Percentiles rank a stretch among this genome's conserved stretches.
Conservation (phyloP, 805 yeast genomes). For the Wickerhamomyces ciferrii region DNA sequence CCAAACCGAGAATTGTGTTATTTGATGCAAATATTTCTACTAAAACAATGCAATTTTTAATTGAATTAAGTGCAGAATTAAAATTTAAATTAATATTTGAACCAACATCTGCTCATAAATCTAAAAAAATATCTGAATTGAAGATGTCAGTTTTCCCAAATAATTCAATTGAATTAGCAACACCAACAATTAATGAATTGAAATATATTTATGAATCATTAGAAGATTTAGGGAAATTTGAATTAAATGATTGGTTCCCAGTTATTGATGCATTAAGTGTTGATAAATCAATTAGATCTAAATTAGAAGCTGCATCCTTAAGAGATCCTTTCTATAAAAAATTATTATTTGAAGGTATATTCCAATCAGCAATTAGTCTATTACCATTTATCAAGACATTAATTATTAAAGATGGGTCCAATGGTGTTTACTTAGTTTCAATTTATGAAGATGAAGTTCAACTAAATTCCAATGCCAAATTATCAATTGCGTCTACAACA, state of each 20-base stretch:
- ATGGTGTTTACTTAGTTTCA: slow-evolving; percentile 51
- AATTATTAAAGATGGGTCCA: slow-evolving; percentile 59
- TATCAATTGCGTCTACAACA: slow-evolving; percentile 5
- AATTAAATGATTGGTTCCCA: slow-evolving; percentile 69
- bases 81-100: slow-evolving; percentile 47
- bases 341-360: slow-evolving; percentile 36
- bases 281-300: slow-evolving; percentile 39
- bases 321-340: slow-evolving; percentile 16
- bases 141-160: slow-evolving; percentile 15
- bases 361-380: slow-evolving; percentile 67
- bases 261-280: slow-evolving; percentile 55
- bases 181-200: slow-evolving; percentile 71
- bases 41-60: slow-evolving; percentile 32
- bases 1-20: slow-evolving; percentile 45
- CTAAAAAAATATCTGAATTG: slow-evolving; percentile 27
- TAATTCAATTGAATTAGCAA: slow-evolving; percentile 17
- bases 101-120: slow-evolving; percentile 72
- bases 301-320: slow-evolving; percentile 30
- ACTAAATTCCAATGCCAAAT: slow-evolving; percentile 2
- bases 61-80: slow-evolving; percentile 18
- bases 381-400: slow-evolving; percentile 69
- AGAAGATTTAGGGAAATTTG: slow-evolving; percentile 34
- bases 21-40: slow-evolving; percentile 66
- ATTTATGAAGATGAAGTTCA: slow-evolving; percentile 15
- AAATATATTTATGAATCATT: slow-evolving; percentile 47